Conservation (phyloP, 139 green algal genomes). For the Chlorella sp. region DNA sequence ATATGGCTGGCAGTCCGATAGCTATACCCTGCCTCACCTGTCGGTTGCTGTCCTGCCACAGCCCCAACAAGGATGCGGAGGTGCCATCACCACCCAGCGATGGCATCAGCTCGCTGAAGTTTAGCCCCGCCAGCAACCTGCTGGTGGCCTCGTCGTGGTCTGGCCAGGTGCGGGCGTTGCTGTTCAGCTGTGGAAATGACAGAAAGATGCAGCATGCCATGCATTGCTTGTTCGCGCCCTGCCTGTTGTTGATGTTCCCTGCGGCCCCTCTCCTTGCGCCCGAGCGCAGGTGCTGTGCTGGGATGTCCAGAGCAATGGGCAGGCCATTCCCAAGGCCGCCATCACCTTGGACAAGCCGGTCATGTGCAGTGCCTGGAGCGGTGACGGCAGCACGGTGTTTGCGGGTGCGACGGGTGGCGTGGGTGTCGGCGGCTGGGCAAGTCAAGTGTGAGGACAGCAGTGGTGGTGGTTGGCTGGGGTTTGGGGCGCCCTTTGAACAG, state of each 20-base stretch:
- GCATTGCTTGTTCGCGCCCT: too few relatives aligned
- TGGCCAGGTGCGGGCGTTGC: conserved; percentile 49
- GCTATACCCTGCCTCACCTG: too few relatives aligned
- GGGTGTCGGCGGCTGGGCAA: background rate
- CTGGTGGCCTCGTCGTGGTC: conserved; percentile 83
- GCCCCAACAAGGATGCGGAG: conserved; percentile 27
- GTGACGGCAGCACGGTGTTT: conserved; percentile 85
- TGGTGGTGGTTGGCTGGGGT: background rate
- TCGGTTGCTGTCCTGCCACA: too few relatives aligned
- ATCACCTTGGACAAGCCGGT: conserved; percentile 81
- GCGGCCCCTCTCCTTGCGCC: too few relatives aligned
- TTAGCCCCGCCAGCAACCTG: conserved; percentile 86
- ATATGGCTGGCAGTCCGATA: too few relatives aligned
- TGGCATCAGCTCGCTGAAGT: conserved; percentile 84
- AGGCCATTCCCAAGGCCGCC: conserved; percentile 84
- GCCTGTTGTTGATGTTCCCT: too few relatives aligned
- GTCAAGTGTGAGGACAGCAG: too few relatives aligned
- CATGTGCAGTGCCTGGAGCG: conserved; percentile 87
- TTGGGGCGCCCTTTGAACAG: background rate
- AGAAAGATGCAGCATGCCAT: too few relatives aligned
- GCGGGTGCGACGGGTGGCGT: conserved; percentile 27
- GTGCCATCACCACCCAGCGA: conserved; percentile 52
- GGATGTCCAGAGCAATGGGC: conserved; percentile 71
- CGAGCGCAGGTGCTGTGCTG: conserved; percentile 68
- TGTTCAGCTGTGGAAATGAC: too few relatives aligned